Evolutionary conservation across 345 rosid species (phyloP).

Genomic region (Capsella bursapastoris): DNA sequence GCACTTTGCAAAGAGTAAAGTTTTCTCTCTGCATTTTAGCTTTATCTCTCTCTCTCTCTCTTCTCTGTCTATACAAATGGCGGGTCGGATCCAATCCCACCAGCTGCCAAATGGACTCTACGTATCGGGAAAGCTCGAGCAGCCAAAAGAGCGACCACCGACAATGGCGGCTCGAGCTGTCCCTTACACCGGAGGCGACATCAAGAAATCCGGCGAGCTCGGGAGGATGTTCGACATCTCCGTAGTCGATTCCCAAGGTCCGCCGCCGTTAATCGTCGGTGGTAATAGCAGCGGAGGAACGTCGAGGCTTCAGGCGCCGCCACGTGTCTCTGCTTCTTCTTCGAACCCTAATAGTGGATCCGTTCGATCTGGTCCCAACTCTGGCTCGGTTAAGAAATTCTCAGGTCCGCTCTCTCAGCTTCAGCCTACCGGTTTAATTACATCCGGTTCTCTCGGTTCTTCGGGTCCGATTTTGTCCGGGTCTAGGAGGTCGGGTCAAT

Average conservation of each 20-base stretch:
- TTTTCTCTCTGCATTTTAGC: slow-evolving; percentile 36
- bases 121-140: slow-evolving; percentile 84
- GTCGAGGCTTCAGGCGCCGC: slow-evolving; percentile 53
- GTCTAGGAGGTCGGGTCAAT: slow-evolving; percentile 73
- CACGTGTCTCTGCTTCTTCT: slow-evolving; percentile 48
- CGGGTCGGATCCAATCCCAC: slow-evolving; percentile 78
- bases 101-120: slow-evolving; percentile 82
- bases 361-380: slow-evolving; percentile 82
- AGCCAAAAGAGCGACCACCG: slow-evolving; percentile 72
- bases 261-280: slow-evolving; percentile 47
- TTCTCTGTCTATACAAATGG: slow-evolving; percentile 54
- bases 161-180: slow-evolving; percentile 80
- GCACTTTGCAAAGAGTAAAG: slow-evolving; percentile 45
- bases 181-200: slow-evolving; percentile 92
- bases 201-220: slow-evolving; percentile 92
- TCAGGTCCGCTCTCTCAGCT: slow-evolving; percentile 79
- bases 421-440: slow-evolving; percentile 89
- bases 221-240: slow-evolving; percentile 96
- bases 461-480: slow-evolving; percentile 46
- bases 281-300: slow-evolving; percentile 45
- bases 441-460: slow-evolving; percentile 74
- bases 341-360: slow-evolving; percentile 86
- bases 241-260: slow-evolving; percentile 48
- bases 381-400: slow-evolving; percentile 67
- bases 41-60: slow-evolving; percentile 32